Base-by-base conservation (phyloP, 768 basidiomycete genomes). In the Rhodocollybia butyracea region DNA sequence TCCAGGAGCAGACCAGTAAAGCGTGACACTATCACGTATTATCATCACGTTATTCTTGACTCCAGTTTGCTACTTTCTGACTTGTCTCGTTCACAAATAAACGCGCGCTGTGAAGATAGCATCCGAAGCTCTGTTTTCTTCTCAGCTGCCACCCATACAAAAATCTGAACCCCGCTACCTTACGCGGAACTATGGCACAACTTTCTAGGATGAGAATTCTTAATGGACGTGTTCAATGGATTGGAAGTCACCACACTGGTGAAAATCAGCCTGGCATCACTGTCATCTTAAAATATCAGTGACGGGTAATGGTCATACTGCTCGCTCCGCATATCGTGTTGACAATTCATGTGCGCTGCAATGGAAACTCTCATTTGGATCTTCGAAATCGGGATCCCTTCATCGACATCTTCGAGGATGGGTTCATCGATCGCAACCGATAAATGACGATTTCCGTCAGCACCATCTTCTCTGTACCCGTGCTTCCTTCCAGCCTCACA, bases 181-280 rank as follows among this genome's bases (percentile, higher is more conserved):
- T n/a, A n/a, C n/a, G n/a, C n/a, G n/a, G n/a, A n/a, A n/a, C n/a
- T n/a, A n/a, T n/a, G n/a, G n/a, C n/a, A n/a, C n/a, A n/a, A n/a
- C n/a, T n/a, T n/a, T n/a, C n/a, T n/a, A n/a, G n/a, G n/a, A n/a
- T n/a, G n/a, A n/a, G n/a, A n/a, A n/a, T n/a, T n/a, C n/a, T 68
- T 91, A 42, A 78, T 90, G 69, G 89, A 91, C 63, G 88, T 88
- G 3, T 91, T 91, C 67, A 88, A 82, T 61, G 88, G 89, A 8
- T 73, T 91, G 36, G 89, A 91, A 66, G 73, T 91, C 55, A 86
- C 78, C 31, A 81, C 85, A 21, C 70, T 90, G 46, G 83, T 84
- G 10, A 77, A 78, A 56, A 63, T 71, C 17, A 77, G 77, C 42
- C 71, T 39, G 17, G 19, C 41, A 53, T 30, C 26, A 43, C 15